Base-by-base conservation (phyloP, 345 rosid species). In the Gossypium mustelinum region DNA sequence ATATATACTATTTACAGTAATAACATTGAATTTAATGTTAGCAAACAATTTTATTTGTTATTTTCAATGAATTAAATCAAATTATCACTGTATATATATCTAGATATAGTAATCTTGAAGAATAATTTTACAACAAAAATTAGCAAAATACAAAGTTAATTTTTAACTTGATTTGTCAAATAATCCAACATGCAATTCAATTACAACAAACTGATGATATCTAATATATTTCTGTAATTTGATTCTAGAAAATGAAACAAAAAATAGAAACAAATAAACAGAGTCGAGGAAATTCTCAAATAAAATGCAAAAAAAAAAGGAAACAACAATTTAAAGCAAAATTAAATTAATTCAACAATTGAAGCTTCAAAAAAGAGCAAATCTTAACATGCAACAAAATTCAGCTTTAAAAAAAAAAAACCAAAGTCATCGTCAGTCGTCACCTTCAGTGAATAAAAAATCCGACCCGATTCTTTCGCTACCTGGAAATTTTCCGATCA, bases 301-400 rank as follows among this genome's bases (percentile, higher is more conserved):
- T 2, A 24, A 11, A 59, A 11, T 0, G 39, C 13, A 67, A 22
- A 11, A 59, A 11, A n/a, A 22, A 67, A 22, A 63, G 12, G 27
- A 65, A 65, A 7, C 70, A 65, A 61, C 16, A 11, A 18, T 44
- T 18, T 0, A 2, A 63, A 27, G 62, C 29, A 59, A 59, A 43
- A 22, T 66, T 20, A 68, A 25, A 68, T 24, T 0, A 69, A 25
- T 68, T 50, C 44, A 27, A 69, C 45, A 69, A 69, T 51, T 51
- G 45, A 69, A 50, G 73, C 59, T 9, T 8, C 51, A 50, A 68
- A 57, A 1, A 22, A 57, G 11, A 14, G 43, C 43, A 48, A 48
- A 68, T 50, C 73, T 51, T 27, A 50, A 27, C 58, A 68, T 50
- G 58, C 59, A 68, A 68, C 43, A 16, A 34, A 50, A 25, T 68